Base-by-base conservation (phyloP, 2,329 filamentous ascomycete species). In the Fusarium acutatum region DNA sequence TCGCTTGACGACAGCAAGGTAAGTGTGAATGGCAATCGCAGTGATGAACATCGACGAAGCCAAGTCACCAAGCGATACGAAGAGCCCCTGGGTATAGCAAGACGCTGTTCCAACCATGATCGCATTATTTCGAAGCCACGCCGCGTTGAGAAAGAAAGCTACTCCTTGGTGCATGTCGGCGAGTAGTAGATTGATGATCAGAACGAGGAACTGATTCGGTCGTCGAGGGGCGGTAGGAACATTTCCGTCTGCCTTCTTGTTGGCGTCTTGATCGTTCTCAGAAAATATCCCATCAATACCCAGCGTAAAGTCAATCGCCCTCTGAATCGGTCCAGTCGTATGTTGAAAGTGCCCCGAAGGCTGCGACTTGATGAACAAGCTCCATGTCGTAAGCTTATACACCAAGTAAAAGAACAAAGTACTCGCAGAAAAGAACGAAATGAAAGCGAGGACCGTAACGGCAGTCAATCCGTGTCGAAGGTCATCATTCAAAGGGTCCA, bases 121-220 rank as follows among this genome's bases (percentile, higher is more conserved):
- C 1, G 82, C 84, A 78, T 91, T 84, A 20, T 83, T 79, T 3
- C 81, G 79, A 10, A 92, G 82, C 87, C 91, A 92, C 40, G 87
- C 82, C 8, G 87, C 86, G 69, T 91, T 92, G 54, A 93, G 83
- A 47, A 91, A 75, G 77, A 93, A 94, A 8, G 90, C 89, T 2
- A 89, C 79, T 13, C 89, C 86, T 76, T 93, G 92, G 75, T 91
- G 89, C 62, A 92, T 86, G 74, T 94, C 92, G 66, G 92, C 91
- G 28, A 92, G 81, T 10, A 94, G 83, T 1, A 94, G 86, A 78
- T 93, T 93, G 79, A 92, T 88, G 65, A 93, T 91, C 9, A 94
- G 84, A 1, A 93, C 83, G 34, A 93, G 85, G 76, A 93, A 92
- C 79, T 93, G 92, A 72, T 93, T 93, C 0, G 86, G 86, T 11